A percentile compares a stretch with the other conserved stretches of the same genome.
Conservation (phyloP, 2,329 filamentous ascomycete genomes). For the Paraconiothyrium brasiliense region DNA sequence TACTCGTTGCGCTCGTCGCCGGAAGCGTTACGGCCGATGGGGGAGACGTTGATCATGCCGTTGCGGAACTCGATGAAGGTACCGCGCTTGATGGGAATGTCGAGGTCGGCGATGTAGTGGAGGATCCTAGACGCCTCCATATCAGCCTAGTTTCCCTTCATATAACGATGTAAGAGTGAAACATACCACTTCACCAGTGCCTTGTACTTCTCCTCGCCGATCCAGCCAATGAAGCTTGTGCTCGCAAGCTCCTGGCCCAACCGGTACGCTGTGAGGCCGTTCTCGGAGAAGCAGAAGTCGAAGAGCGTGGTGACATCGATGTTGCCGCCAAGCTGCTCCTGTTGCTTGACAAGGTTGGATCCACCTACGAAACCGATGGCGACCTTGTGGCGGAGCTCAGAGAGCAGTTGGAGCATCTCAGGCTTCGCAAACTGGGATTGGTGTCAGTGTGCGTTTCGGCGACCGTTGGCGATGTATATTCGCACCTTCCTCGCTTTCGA, state of each 20-base stretch:
- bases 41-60: conserved; percentile 88
- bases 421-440: conserved; percentile 69
- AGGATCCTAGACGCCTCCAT: conserved; percentile 59
- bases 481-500: conserved; percentile 79
- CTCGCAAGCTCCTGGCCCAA: conserved; percentile 78
- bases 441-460: conserved; percentile 23
- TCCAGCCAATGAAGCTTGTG: conserved; percentile 89
- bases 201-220: conserved; percentile 89
- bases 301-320: conserved; percentile 83
- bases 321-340: conserved; percentile 85
- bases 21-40: conserved; percentile 86
- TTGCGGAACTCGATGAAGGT: conserved; percentile 91
- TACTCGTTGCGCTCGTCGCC: conserved; percentile 83
- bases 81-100: conserved; percentile 82
- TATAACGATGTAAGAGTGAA: background rate
- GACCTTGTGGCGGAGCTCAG: conserved; percentile 82
- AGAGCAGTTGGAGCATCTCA: conserved; percentile 84
- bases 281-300: conserved; percentile 98
- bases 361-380: conserved; percentile 94
- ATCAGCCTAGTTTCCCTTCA: conserved; percentile 44
- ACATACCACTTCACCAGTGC: conserved; percentile 70
- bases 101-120: conserved; percentile 84
- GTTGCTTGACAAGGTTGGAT: conserved; percentile 90
- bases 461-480: conserved; percentile 5
- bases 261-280: conserved; percentile 91